Base-by-base conservation (phyloP, 2,329 filamentous ascomycete species). In the Penicillium oxalicum region DNA sequence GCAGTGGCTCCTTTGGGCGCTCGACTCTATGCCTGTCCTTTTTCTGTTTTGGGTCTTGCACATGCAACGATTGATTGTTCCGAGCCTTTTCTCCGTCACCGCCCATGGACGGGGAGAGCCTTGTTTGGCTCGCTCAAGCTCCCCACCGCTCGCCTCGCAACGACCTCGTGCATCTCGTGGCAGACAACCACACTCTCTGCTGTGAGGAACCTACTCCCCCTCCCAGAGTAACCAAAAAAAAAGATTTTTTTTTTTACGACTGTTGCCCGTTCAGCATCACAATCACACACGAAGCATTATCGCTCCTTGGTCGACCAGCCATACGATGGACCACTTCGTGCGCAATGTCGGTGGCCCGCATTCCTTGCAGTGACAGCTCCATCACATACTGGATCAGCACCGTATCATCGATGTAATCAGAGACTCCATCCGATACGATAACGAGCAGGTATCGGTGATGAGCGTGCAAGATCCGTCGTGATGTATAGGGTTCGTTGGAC, bases 201-300 rank as follows among this genome's bases (percentile, higher is more conserved):
- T 18, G 18, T 18, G 18, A 18, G 18, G 18, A 18, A 18, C 18
- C 18, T 18, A 18, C 18, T 18, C 18, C 18, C 18, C 18, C 18
- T 18, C 18, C 18, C 18, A 18, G 18, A 18, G 18, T 2, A 18
- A 18, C 18, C 18, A 18, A 18, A 18, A 18, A 18, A 18, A 18
- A 18, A 18, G 18, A 18, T 18, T 18, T 18, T 18, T 18, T 18
- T 18, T 18, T 18, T 54, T 42, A 61, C 11, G 61, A 56, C 11
- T 48, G 47, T 32, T 59, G 58, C 13, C 64, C 63, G 41, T 67
- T 64, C 18, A 68, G 34, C 44, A 69, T 56, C 12, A 49, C 58
- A 28, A 68, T 54, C 47, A 68, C 60, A 53, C 63, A 69, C 0
- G 65, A 62, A 11, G 58, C 51, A 57, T 69, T 69, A 45, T 68